phyloP scores from a whole-genome alignment of 2,329 filamentous ascomycete species.

The Nemania sp. region DNA sequence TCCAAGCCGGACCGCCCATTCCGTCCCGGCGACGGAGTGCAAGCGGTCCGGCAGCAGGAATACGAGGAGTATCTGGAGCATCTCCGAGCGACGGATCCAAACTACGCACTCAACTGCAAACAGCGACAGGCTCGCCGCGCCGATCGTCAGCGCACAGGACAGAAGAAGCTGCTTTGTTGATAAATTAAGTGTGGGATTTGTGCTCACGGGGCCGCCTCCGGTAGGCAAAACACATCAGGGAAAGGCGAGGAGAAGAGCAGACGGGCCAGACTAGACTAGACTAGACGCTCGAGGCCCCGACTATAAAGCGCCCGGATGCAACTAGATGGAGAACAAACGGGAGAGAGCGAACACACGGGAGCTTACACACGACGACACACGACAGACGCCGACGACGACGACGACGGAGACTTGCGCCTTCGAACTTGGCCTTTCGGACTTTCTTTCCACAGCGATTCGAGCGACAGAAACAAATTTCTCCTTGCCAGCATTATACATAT shows the following conservation, averaged over 20 bases:
- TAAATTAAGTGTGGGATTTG: not conserved
- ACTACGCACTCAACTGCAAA: constrained; percentile 36
- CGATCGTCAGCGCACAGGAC: constrained; percentile 21
- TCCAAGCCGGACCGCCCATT: constrained; percentile 37
- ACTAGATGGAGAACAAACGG: no score
- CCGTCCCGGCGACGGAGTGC: constrained; percentile 30
- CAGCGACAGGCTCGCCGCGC: constrained; percentile 38
- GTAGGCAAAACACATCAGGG: not conserved
- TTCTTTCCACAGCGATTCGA: constrained; percentile 29
- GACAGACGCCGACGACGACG: no score
- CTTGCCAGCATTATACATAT: constrained; percentile 29
- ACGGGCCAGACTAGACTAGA: no score
- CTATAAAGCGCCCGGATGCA: no score
- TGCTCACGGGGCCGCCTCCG: not conserved
- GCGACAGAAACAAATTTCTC: constrained; percentile 26
- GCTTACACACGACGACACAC: no score
- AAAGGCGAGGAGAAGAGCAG: not conserved
- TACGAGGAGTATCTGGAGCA: constrained; percentile 42
- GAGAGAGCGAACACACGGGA: no score
- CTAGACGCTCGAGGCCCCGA: not conserved
- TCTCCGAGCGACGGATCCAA: constrained; percentile 32
- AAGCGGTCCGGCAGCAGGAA: constrained; percentile 32
- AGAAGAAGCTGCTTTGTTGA: not conserved
- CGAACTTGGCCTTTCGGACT: no score
- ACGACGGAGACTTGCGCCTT: constrained; percentile 13